phyloP scores from a whole-genome alignment of 1,139 yeast genomes.

The Entelexis paramagnoliae region DNA sequence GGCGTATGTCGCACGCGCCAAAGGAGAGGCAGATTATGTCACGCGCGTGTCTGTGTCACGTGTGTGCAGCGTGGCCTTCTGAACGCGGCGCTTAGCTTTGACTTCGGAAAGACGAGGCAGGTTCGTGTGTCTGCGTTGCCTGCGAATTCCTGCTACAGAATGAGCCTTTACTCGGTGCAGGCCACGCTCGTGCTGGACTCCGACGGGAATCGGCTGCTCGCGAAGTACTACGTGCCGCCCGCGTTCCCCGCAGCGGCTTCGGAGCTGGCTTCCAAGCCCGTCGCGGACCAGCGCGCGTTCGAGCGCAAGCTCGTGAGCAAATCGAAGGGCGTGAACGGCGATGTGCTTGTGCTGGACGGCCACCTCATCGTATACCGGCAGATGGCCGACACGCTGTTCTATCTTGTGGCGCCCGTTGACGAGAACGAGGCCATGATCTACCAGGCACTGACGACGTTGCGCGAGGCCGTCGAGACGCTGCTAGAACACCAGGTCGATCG shows the following conservation, averaged over 20 bases:
- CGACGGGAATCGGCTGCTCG: constrained; percentile 68
- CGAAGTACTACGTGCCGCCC: constrained; percentile 74
- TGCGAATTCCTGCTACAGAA: background rate
- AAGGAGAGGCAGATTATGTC: background rate
- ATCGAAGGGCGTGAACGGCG: constrained; percentile 70
- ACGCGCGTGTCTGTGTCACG: background rate
- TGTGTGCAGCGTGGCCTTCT: background rate
- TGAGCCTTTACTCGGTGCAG: constrained; percentile 56
- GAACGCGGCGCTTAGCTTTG: no score
- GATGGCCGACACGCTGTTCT: constrained; percentile 58
- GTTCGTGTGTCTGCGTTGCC: background rate
- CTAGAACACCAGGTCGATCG: constrained; percentile 70
- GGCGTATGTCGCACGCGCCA: no score
- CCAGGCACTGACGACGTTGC: constrained; percentile 65
- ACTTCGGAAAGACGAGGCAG: background rate
- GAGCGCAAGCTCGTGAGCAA: constrained; percentile 64
- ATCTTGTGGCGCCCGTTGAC: constrained; percentile 58
- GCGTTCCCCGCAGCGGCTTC: constrained; percentile 32
- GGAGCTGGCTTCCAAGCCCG: constrained; percentile 25
- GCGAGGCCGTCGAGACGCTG: constrained; percentile 70
- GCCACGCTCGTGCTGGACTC: constrained; percentile 72
- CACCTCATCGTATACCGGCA: constrained; percentile 71
- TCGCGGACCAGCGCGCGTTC: constrained; percentile 61
- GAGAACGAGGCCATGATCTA: constrained; percentile 82
- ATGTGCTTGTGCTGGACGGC: constrained; percentile 68